Percentiles rank a stretch among this genome's conserved stretches.
These are phyloP conservation scores for Boletus subparvulus DNA, from an alignment of 768 basidiomycete genomes.

Conservation along the genomic window DNA sequence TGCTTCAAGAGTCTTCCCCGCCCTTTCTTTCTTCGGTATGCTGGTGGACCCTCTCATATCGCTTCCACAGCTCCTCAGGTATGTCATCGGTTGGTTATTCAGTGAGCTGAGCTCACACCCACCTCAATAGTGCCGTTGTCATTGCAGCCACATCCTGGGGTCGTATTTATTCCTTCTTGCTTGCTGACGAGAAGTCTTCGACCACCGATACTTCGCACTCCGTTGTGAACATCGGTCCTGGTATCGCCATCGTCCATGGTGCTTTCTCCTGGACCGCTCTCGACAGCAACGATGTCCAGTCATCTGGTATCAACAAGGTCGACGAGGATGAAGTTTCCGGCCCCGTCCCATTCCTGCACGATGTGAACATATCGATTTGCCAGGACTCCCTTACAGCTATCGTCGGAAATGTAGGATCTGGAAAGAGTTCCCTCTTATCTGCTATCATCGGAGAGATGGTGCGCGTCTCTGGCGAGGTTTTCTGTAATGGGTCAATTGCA, in stretches of 20 bases:
- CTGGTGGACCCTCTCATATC: constrained; percentile 31
- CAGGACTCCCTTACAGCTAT: constrained; percentile 26
- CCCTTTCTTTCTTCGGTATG: constrained; percentile 33
- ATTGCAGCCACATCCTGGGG: constrained; percentile 29
- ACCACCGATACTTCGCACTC: neutral
- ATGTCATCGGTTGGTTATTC: neutral
- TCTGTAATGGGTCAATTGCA: constrained; percentile 26
- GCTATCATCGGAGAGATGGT: constrained; percentile 33
- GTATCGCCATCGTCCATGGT: constrained; percentile 21
- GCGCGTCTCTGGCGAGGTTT: constrained; percentile 25
- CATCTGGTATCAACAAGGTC: constrained; percentile 6
- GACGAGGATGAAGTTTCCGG: constrained; percentile 7
- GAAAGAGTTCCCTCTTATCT: constrained; percentile 31
- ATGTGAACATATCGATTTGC: constrained; percentile 22
- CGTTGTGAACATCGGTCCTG: constrained; percentile 13
- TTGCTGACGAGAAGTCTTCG: constrained; percentile 26
- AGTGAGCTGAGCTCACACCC: neutral
- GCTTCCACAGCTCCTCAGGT: constrained; percentile 32
- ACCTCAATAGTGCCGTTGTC: constrained; percentile 19
- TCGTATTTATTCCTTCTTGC: constrained; percentile 28
- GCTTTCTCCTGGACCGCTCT: constrained; percentile 25
- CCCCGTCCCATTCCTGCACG: constrained; percentile 17
- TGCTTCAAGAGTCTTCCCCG: constrained; percentile 26
- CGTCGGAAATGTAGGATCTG: constrained; percentile 29
- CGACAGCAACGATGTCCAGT: constrained; percentile 1